Evolutionary conservation across 108 stramenopile genomes (phyloP).

Genomic region (Stephanodiscus triporus): DNA sequence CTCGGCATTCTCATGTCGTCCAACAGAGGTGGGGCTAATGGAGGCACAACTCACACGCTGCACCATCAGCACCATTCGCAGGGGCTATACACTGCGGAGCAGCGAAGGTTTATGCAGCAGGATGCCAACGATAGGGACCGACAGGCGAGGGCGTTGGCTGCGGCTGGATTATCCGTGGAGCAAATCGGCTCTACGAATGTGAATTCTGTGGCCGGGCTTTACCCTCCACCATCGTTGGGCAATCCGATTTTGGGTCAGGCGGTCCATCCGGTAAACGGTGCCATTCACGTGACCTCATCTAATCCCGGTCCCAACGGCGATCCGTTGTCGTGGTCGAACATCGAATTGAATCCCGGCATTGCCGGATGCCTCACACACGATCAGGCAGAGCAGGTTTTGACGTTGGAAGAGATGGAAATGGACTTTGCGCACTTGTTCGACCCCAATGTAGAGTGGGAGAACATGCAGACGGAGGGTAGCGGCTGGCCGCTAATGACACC

Average conservation of each 20-base stretch:
- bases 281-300: too few species aligned
- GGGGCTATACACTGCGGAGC: slow-evolving; percentile 43
- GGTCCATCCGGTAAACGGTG: not conserved
- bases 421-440: slow-evolving; percentile 91
- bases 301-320: slow-evolving; percentile 11
- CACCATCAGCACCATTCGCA: slow-evolving; percentile 34
- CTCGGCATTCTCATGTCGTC: slow-evolving; percentile 73
- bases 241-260: slow-evolving; percentile 20
- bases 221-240: slow-evolving; percentile 55
- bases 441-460: slow-evolving; percentile 50
- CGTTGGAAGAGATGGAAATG: slow-evolving; percentile 72
- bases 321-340: slow-evolving; percentile 46
- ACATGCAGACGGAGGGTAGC: slow-evolving; percentile 62
- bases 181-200: slow-evolving; percentile 6
- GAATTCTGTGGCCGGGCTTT: slow-evolving; percentile 42
- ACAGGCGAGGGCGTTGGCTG: slow-evolving; percentile 85
- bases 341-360: slow-evolving; percentile 14
- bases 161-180: slow-evolving; percentile 83
- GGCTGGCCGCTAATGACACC: slow-evolving; percentile 42
- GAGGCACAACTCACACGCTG: slow-evolving; percentile 23
- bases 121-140: slow-evolving; percentile 81
- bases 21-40: slow-evolving; percentile 14
- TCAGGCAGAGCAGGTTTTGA: slow-evolving; percentile 12
- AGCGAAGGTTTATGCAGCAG: slow-evolving; percentile 50
- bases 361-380: slow-evolving; percentile 6